These are phyloP conservation scores for Pseudovirgaria hyperparasitica DNA, from an alignment of 2,329 filamentous ascomycete genomes.

Conservation along the genomic window DNA sequence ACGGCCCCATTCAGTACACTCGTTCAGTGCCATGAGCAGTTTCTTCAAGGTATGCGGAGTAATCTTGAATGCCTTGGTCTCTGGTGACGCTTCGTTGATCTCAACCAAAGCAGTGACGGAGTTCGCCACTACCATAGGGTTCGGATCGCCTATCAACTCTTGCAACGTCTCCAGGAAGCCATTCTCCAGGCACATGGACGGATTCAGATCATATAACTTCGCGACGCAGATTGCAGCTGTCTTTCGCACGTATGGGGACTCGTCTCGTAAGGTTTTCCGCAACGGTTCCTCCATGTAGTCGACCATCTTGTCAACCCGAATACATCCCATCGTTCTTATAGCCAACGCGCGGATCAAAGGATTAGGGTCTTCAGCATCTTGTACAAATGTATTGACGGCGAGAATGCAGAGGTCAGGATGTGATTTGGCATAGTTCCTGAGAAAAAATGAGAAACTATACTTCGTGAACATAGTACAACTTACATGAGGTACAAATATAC, in stretches of 20 bases:
- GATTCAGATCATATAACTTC: constrained; percentile 93
- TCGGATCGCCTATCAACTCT: constrained; percentile 92
- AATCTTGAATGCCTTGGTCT: constrained; percentile 76
- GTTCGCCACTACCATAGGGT: constrained; percentile 98
- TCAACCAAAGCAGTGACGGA: constrained; percentile 88
- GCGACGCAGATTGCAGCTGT: constrained; percentile 96
- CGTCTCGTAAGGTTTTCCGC: constrained; percentile 88
- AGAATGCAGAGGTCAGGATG: constrained; percentile 97
- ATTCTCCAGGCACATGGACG: constrained; percentile 85
- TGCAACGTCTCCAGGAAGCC: constrained; percentile 89
- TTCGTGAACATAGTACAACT: constrained; percentile 17
- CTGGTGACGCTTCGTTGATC: constrained; percentile 79
- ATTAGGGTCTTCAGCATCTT: constrained; percentile 97
- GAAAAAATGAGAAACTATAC: constrained; percentile 1
- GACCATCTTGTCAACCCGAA: constrained; percentile 97
- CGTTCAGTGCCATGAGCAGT: constrained; percentile 88
- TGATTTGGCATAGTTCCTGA: constrained; percentile 97
- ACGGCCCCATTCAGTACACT: constrained; percentile 96
- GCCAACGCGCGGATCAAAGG: constrained; percentile 88
- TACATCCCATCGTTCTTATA: constrained; percentile 97
- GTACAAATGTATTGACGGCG: constrained; percentile 96
- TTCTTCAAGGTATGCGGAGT: constrained; percentile 81
- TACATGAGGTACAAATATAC: constrained; percentile 97
- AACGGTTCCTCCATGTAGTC: constrained; percentile 99
- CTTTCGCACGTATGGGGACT: constrained; percentile 96